These are phyloP conservation scores for Hypoxylon cercidicola DNA, from an alignment of 495 filamentous ascomycete genomes.

Conservation along the genomic window DNA sequence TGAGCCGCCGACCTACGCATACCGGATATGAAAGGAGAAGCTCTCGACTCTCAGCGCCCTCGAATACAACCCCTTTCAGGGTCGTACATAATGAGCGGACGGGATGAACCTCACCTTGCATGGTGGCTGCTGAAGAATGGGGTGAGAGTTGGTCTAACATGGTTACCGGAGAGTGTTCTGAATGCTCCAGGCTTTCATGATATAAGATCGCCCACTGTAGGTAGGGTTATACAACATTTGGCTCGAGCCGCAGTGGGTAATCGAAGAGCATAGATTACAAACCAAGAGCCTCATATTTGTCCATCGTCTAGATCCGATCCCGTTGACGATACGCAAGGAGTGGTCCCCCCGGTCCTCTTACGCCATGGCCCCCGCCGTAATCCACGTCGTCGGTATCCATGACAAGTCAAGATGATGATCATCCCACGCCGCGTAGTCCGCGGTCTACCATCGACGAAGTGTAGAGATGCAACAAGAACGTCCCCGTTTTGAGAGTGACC, in stretches of 20 bases:
- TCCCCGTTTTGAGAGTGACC: neutral
- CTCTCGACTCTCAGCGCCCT: neutral
- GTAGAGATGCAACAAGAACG: neutral
- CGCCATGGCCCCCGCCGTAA: neutral
- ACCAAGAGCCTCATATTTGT: constrained; percentile 8
- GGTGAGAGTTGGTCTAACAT: neutral
- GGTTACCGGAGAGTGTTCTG: neutral
- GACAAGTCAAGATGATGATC: neutral
- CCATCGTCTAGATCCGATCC: constrained; percentile 2
- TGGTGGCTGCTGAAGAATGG: constrained; percentile 33
- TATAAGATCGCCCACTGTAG: neutral
- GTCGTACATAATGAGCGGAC: constrained; percentile 24
- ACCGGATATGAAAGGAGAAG: constrained; percentile 32
- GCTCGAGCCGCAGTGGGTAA: constrained; percentile 4
- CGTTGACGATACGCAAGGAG: constrained; percentile 10
- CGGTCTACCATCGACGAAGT: neutral
- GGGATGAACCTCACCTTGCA: constrained; percentile 16
- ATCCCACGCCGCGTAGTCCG: neutral
- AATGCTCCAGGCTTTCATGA: constrained; percentile 8
- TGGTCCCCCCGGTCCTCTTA: constrained; percentile 5
- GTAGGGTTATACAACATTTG: neutral
- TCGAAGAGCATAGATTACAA: constrained; percentile 11
- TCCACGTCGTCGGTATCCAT: neutral
- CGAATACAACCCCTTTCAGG: constrained; percentile 13
- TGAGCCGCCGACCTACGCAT: constrained; percentile 19